Conservation (phyloP, 352 stramenopile genomes). For the Paralagenidium karlingii region DNA sequence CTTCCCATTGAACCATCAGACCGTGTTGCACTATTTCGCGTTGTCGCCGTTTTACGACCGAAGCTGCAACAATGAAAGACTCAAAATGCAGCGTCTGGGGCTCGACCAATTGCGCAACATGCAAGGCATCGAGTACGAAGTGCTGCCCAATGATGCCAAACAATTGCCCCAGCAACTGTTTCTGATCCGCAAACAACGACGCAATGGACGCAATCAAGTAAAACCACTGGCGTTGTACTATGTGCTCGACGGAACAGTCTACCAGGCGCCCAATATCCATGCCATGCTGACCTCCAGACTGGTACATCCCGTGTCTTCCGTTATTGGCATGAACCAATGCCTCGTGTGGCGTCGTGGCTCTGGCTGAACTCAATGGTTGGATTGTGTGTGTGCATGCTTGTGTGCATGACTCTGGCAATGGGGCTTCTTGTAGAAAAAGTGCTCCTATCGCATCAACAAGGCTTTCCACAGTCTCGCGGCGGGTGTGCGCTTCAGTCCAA, state of each 20-base stretch:
- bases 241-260: conserved; percentile 76
- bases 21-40: conserved; percentile 82
- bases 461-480: conserved; percentile 61
- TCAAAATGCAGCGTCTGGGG: conserved; percentile 83
- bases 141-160: conserved; percentile 71
- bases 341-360: background rate
- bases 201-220: conserved; percentile 57
- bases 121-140: conserved; percentile 80
- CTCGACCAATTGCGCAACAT: conserved; percentile 83
- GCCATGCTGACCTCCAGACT: conserved; percentile 78
- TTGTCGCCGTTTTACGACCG: conserved; percentile 83
- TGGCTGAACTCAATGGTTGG: background rate
- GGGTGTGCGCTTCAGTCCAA: conserved; percentile 74
- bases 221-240: conserved; percentile 81
- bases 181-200: conserved; percentile 79
- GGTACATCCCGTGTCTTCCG: conserved; percentile 23
- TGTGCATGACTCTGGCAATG: background rate
- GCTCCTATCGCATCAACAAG: conserved; percentile 75
- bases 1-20: conserved; percentile 73
- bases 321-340: background rate
- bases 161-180: conserved; percentile 80
- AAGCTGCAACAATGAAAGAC: conserved; percentile 82
- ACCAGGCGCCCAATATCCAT: conserved; percentile 82
- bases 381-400: background rate
- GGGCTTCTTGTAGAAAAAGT: conserved; percentile 52